Percentiles rank a stretch among this genome's conserved stretches.
Evolutionary conservation across 768 basidiomycete genomes (phyloP).

Genomic region (Mycena metata): DNA sequence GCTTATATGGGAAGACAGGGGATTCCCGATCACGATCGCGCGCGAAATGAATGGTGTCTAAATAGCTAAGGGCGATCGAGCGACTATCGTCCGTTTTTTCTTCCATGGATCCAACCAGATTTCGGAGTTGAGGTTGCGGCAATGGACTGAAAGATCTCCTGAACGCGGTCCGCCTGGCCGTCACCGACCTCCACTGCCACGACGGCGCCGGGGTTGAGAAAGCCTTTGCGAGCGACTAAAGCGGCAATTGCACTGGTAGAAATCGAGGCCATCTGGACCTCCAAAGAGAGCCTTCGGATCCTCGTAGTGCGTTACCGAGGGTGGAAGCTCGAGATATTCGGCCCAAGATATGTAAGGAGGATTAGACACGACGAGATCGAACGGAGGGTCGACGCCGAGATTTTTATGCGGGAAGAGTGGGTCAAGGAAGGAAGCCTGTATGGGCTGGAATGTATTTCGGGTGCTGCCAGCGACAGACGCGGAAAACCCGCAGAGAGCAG

Average conservation of each 20-base stretch:
- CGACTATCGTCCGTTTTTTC: constrained; percentile 79
- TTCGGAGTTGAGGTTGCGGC: constrained; percentile 65
- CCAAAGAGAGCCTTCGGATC: constrained; percentile 87
- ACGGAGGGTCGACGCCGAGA: constrained; percentile 59
- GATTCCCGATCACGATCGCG: constrained; percentile 34
- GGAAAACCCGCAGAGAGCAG: constrained; percentile 56
- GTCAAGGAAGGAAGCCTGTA: constrained; percentile 59
- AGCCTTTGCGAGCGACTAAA: constrained; percentile 63
- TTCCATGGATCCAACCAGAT: constrained; percentile 89
- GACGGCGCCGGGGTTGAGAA: constrained; percentile 66
- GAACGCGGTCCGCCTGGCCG: constrained; percentile 75
- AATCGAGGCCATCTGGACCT: constrained; percentile 73
- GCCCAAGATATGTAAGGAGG: constrained; percentile 85
- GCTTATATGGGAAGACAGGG: constrained; percentile 13
- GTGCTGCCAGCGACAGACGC: constrained; percentile 40
- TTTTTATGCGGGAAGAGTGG: constrained; percentile 55
- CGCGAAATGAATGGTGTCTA: constrained; percentile 4
- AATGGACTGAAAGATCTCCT: constrained; percentile 65
- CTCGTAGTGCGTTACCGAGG: constrained; percentile 83
- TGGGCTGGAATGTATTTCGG: constrained; percentile 57
- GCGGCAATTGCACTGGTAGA: constrained; percentile 78
- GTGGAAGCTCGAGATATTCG: constrained; percentile 73
- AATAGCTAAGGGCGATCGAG: constrained; percentile 52
- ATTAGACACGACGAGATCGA: constrained; percentile 87
- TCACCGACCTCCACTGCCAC: constrained; percentile 88